Conservation (phyloP, 441 rosid species). For the Omphalea diandra region DNA sequence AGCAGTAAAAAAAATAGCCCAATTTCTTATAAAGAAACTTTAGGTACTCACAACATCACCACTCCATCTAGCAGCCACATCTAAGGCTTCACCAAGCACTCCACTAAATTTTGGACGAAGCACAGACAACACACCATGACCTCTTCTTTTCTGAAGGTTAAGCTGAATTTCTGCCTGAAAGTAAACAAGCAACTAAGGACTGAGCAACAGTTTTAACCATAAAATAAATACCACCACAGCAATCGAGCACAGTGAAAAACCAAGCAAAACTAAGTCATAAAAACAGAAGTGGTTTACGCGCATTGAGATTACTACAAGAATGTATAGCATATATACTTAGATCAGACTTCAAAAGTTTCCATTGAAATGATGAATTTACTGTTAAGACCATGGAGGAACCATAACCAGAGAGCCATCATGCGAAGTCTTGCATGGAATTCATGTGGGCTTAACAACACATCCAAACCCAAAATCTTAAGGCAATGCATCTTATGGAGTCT, state of each 20-base stretch:
- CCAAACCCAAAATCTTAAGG: background rate
- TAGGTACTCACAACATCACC: slow-evolving; percentile 95
- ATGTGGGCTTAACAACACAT: background rate
- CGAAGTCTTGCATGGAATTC: background rate
- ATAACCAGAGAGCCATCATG: background rate
- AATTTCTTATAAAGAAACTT: slow-evolving; percentile 15
- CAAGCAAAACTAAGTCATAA: slow-evolving; percentile 11
- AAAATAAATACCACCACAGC: background rate
- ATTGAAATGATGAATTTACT: background rate
- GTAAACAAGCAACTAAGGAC: slow-evolving; percentile 28
- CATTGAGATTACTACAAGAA: background rate
- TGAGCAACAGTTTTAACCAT: slow-evolving; percentile 5
- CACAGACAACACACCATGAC: slow-evolving; percentile 90
- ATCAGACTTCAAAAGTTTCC: slow-evolving; percentile 21
- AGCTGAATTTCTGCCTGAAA: slow-evolving; percentile 98
- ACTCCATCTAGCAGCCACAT: slow-evolving; percentile 97
- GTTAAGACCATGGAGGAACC: background rate
- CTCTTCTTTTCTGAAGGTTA: slow-evolving; percentile 94
- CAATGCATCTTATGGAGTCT: background rate
- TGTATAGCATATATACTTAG: background rate
- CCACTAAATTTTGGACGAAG: slow-evolving; percentile 96
- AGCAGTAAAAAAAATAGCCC: slow-evolving; percentile 20
- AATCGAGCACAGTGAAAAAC: slow-evolving; percentile 10
- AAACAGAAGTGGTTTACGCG: background rate
- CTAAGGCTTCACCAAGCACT: slow-evolving; percentile 96